Evolutionary conservation across 2,329 filamentous ascomycete genomes (phyloP).

Genomic region (Corinectria fuckeliana): DNA sequence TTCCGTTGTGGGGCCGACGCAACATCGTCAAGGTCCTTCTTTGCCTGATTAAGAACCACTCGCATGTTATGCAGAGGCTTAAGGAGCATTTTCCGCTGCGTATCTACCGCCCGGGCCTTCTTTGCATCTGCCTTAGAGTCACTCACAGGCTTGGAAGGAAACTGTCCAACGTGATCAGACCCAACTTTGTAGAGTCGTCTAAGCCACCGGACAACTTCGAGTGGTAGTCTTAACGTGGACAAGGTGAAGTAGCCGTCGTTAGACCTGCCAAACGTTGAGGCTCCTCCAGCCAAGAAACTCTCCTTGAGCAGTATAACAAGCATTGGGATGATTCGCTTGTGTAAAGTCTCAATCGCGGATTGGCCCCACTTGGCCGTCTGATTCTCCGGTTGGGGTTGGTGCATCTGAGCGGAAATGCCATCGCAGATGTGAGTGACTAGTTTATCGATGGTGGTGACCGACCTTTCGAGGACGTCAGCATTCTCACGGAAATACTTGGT

Average conservation of each 20-base stretch:
- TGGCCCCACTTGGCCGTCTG: slow-evolving; percentile 9
- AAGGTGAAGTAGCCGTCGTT: slow-evolving; percentile 29
- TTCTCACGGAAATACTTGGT: slow-evolving; percentile 20
- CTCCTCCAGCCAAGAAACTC: slow-evolving; percentile 28
- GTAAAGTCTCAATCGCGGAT: slow-evolving; percentile 17
- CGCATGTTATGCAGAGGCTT: background rate
- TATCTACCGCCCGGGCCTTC: background rate
- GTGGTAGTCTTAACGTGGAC: slow-evolving; percentile 21
- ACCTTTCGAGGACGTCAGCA: background rate
- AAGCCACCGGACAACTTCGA: slow-evolving; percentile 26
- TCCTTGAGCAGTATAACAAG: slow-evolving; percentile 32
- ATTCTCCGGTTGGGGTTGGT: background rate
- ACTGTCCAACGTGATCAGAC: slow-evolving; percentile 14
- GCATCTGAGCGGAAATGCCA: slow-evolving; percentile 5
- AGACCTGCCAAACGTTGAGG: background rate
- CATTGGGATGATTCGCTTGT: slow-evolving; percentile 34
- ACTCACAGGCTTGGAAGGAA: background rate
- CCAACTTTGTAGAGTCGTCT: slow-evolving; percentile 22
- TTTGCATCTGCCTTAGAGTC: background rate
- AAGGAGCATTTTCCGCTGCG: slow-evolving; percentile 12
- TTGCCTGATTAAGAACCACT: slow-evolving; percentile 18
- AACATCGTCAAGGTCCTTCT: slow-evolving; percentile 6
- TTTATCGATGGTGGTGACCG: slow-evolving; percentile 17
- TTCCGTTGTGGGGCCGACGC: slow-evolving; percentile 4
- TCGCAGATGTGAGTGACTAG: slow-evolving; percentile 14